A percentile compares a stretch with the other conserved stretches of the same genome.
Evolutionary conservation across 202 grass and related monocot genomes (phyloP).

Genomic region (Carex arenaria): DNA sequence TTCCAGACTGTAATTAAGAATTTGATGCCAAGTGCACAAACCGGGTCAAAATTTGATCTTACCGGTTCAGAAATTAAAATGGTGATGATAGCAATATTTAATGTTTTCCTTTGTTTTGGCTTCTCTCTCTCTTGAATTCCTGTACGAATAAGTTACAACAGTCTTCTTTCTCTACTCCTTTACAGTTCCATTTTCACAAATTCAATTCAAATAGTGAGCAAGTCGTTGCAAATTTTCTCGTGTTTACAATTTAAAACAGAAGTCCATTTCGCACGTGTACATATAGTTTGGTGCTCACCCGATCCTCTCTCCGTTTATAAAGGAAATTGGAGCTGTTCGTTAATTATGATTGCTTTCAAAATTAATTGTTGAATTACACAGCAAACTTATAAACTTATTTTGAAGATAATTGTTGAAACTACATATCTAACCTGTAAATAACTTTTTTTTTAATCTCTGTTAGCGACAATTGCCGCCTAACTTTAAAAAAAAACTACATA

Average conservation of each 20-base stretch:
- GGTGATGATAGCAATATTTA: not conserved
- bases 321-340: not conserved
- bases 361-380: too few species aligned
- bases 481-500: too few species aligned
- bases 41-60: conserved; percentile 12
- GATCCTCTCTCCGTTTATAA: not conserved
- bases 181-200: not conserved
- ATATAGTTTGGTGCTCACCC: not conserved
- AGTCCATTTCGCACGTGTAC: not conserved
- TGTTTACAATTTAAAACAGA: not conserved
- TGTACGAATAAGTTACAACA: not conserved
- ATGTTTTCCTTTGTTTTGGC: not conserved
- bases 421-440: too few species aligned
- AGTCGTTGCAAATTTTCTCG: not conserved
- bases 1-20: not conserved
- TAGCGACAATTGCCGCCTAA: too few species aligned
- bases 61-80: not conserved
- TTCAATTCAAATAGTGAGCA: not conserved
- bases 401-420: too few species aligned
- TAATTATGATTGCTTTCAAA: too few species aligned
- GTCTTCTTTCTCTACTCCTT: not conserved
- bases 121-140: not conserved
- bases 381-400: too few species aligned
- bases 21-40: not conserved
- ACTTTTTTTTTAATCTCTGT: too few species aligned